A percentile compares a stretch with the other conserved stretches of the same genome.
Evolutionary conservation across 371 early-diverging fungal species (phyloP).

Genomic region (Mortierella sp.): DNA sequence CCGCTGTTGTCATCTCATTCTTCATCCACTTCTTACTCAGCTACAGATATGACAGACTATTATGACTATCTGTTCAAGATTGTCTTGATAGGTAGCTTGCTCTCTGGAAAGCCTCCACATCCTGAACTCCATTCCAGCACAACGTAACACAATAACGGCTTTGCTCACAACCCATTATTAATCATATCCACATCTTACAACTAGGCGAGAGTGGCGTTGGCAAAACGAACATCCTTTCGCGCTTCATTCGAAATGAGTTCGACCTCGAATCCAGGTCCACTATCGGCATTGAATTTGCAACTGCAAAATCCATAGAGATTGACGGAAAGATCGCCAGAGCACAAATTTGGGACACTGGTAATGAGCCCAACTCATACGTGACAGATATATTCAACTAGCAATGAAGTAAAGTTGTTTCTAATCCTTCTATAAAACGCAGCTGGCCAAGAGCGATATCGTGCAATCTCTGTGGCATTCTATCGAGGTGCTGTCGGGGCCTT

Average conservation of each 20-base stretch:
- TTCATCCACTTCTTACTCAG: neutral
- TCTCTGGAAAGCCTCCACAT: neutral
- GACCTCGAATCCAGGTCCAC: constrained; percentile 44
- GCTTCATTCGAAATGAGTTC: constrained; percentile 57
- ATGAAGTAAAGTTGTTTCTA: neutral
- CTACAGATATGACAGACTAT: constrained; percentile 56
- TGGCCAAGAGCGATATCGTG: constrained; percentile 85
- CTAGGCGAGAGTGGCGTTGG: constrained; percentile 63
- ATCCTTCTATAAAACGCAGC: constrained; percentile 37
- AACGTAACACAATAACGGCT: no score
- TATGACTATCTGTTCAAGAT: constrained; percentile 67
- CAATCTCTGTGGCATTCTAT: constrained; percentile 82
- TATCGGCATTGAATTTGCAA: constrained; percentile 67
- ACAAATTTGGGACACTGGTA: constrained; percentile 91
- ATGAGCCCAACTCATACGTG: neutral
- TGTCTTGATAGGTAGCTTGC: constrained; percentile 53
- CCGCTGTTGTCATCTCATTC: neutral
- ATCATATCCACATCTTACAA: neutral
- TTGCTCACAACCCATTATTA: neutral
- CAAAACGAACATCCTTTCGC: constrained; percentile 61
- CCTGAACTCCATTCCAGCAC: no score
- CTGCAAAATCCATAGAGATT: constrained; percentile 61
- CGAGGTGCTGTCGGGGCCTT: constrained; percentile 79
- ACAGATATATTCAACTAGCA: neutral
- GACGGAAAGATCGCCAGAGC: constrained; percentile 70